These are phyloP conservation scores for Entomortierella beljakovae DNA, from an alignment of 192 early-diverging fungal species.

Conservation along the genomic window DNA sequence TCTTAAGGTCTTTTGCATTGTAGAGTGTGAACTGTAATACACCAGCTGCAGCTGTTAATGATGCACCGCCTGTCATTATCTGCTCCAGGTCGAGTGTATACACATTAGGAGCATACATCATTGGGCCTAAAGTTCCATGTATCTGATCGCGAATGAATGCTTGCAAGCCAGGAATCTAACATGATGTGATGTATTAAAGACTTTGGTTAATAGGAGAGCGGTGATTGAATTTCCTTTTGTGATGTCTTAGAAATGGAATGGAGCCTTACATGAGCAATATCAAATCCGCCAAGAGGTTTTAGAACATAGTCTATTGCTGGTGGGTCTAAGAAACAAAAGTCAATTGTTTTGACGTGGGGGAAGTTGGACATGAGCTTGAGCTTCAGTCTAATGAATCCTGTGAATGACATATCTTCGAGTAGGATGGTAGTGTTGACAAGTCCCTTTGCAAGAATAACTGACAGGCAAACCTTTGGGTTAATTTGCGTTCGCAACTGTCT, in stretches of 20 bases:
- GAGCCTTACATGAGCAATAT: slow-evolving; percentile 80
- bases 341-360: slow-evolving; percentile 88
- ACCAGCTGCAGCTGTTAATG: slow-evolving; percentile 80
- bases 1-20: slow-evolving; percentile 85
- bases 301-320: slow-evolving; percentile 91
- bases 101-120: slow-evolving; percentile 88
- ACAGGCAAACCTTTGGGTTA: slow-evolving; percentile 90
- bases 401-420: slow-evolving; percentile 88
- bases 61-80: slow-evolving; percentile 75
- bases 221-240: too few species aligned
- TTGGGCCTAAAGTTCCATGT: slow-evolving; percentile 78
- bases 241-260: background rate
- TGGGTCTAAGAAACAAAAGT: slow-evolving; percentile 86
- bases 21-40: slow-evolving; percentile 85
- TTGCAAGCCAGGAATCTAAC: slow-evolving; percentile 83
- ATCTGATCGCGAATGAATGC: slow-evolving; percentile 80
- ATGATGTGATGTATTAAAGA: slow-evolving; percentile 6
- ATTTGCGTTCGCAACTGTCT: slow-evolving; percentile 75
- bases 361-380: slow-evolving; percentile 89
- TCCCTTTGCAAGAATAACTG: slow-evolving; percentile 88
- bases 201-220: too few species aligned
- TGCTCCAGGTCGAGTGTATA: slow-evolving; percentile 83
- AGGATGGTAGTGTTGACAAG: slow-evolving; percentile 85
- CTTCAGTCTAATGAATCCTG: slow-evolving; percentile 79
- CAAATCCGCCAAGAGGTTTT: slow-evolving; percentile 90